phyloP scores from a whole-genome alignment of 2,329 filamentous ascomycete species.

The Nannizzia gypsea region DNA sequence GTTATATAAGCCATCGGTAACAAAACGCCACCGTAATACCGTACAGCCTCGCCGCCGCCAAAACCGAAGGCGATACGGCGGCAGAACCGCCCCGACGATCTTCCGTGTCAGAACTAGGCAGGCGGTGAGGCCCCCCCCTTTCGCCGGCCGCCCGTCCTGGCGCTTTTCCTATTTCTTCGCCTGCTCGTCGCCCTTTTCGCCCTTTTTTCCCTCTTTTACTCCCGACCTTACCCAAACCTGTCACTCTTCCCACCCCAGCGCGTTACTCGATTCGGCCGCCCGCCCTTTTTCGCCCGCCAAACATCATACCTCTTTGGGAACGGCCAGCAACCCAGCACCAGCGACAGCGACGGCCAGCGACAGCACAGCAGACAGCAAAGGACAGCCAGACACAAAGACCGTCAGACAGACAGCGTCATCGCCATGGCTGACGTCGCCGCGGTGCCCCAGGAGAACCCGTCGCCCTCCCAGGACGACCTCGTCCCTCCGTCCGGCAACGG shows the following conservation, averaged over 20 bases:
- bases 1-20: neutral
- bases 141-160: neutral
- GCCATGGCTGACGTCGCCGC: conserved; percentile 69
- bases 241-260: conserved; percentile 27
- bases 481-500: conserved; percentile 61
- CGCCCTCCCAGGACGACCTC: conserved; percentile 61
- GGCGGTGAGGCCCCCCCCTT: neutral
- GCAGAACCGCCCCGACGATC: neutral
- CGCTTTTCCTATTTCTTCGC: conserved; percentile 4
- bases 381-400: too few relatives aligned
- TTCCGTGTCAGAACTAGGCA: neutral
- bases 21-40: neutral
- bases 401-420: conserved; percentile 8
- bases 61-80: neutral
- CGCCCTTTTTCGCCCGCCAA: conserved; percentile 22
- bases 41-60: neutral
- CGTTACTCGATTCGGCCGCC: conserved; percentile 38
- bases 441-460: conserved; percentile 63
- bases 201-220: conserved; percentile 16
- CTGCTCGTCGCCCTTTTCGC: conserved; percentile 14
- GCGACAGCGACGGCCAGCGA: too few relatives aligned
- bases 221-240: conserved; percentile 12
- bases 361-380: too few relatives aligned
- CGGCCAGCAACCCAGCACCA: neutral
- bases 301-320: conserved; percentile 36